Percentiles rank a stretch among this genome's conserved stretches.
Evolutionary conservation across 495 filamentous ascomycete species (phyloP).

Genomic region (Penicillium lagena): DNA sequence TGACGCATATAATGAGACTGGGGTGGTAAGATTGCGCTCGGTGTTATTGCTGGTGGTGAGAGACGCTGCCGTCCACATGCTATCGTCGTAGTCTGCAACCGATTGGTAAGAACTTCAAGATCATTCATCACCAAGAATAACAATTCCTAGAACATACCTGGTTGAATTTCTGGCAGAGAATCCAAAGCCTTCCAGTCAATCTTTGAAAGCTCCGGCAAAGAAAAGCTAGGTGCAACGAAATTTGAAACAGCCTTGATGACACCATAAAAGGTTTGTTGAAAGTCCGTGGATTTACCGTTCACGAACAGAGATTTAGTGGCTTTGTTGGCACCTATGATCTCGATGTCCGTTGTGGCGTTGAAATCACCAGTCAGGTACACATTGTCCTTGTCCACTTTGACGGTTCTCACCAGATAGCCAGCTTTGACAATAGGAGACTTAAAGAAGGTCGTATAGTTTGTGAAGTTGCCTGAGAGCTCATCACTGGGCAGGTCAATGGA

Average conservation of each 20-base stretch:
- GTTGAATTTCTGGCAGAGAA: slow-evolving; percentile 62
- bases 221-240: slow-evolving; percentile 45
- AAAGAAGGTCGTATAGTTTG: slow-evolving; percentile 24
- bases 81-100: slow-evolving; percentile 54
- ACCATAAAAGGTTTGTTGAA: slow-evolving; percentile 40
- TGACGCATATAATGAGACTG: slow-evolving; percentile 56
- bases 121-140: too few relatives aligned
- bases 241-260: slow-evolving; percentile 45
- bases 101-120: too few relatives aligned
- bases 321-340: slow-evolving; percentile 55
- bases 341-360: slow-evolving; percentile 60
- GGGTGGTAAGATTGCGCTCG: slow-evolving; percentile 47
- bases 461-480: slow-evolving; percentile 27
- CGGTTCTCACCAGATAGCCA: slow-evolving; percentile 68
- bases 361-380: slow-evolving; percentile 64
- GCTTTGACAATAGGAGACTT: slow-evolving; percentile 59
- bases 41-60: slow-evolving; percentile 52
- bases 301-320: slow-evolving; percentile 47
- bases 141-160: too few relatives aligned
- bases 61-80: slow-evolving; percentile 53
- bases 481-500: slow-evolving; percentile 40
- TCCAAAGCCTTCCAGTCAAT: slow-evolving; percentile 65
- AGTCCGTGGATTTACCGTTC: slow-evolving; percentile 44
- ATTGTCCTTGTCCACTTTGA: slow-evolving; percentile 39
- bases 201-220: slow-evolving; percentile 46